These are phyloP conservation scores for Lepidium sativum DNA, from an alignment of 345 rosid species.

Conservation along the genomic window DNA sequence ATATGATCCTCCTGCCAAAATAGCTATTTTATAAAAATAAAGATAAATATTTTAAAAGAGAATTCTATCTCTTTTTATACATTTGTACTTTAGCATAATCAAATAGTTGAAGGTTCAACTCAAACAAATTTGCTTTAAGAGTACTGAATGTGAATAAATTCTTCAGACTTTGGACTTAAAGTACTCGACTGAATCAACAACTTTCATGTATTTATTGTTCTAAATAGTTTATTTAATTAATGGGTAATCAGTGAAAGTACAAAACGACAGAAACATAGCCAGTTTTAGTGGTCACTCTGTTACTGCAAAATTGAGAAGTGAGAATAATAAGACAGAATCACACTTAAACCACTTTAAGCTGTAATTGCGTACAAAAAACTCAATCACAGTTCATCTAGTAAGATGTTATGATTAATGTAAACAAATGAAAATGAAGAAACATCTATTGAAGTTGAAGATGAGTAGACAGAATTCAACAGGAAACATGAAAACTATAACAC, in stretches of 20 bases:
- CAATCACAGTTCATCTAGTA: neutral
- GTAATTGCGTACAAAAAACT: neutral
- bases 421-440: constrained; percentile 9
- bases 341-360: neutral
- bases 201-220: neutral
- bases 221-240: neutral
- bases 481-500: constrained; percentile 21
- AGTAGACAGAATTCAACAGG: neutral
- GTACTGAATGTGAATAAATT: constrained; percentile 21
- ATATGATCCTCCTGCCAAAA: constrained; percentile 19
- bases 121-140: constrained; percentile 9
- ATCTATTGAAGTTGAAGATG: constrained; percentile 9
- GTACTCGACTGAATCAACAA: constrained; percentile 21
- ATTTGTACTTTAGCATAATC: constrained; percentile 15
- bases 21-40: neutral
- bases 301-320: neutral
- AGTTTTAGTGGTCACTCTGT: neutral
- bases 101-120: constrained; percentile 20
- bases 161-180: constrained; percentile 18
- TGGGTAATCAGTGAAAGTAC: neutral
- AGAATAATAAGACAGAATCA: neutral
- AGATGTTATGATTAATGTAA: neutral
- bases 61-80: neutral
- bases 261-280: constrained; percentile 1
- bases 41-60: neutral